Base-by-base conservation (phyloP, 2,329 filamentous ascomycete genomes). In the Fusarium albidum region DNA sequence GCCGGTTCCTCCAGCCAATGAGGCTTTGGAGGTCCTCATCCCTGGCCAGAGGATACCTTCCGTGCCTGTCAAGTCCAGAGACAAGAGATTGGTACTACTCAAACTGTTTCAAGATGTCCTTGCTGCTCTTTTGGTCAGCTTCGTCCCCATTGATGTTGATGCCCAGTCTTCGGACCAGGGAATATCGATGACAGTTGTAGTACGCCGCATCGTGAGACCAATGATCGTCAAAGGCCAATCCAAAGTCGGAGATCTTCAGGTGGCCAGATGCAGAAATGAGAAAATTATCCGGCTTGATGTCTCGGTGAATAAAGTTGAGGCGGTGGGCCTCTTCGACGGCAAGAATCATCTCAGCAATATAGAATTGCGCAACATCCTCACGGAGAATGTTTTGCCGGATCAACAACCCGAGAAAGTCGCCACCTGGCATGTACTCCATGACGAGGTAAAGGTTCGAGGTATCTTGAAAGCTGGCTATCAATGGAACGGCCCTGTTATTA, bases 341-440 rank as follows among this genome's bases (percentile, higher is more conserved):
- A 5, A 97, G 78, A 46, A 98, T 89, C 92, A 98, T 98, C 75
- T 99, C 93, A 1, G 94, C 92, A 53, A 96, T 79, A 70, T 98
- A 98, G 79, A 91, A 97, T 57, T 85, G 88, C 5, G 93, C 87
- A 35, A 91, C 85, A 1, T 82, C 78, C 71, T 98, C 95, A 49
- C 86, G 86, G 3, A 99, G 79, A 3, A 91, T 84, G 56, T 95
- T 92, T 68, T 96, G 90, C 13, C 93, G 86, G 49, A 97, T 89
- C 13, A 99, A 77, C 1, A 97, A 75, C 2, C 91, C 91, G 1
- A 99, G 80, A 63, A 99, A 98, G 70, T 99, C 94, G 0, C 95
- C 94, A 0, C 94, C 95, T 3, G 96, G 89, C 92, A 97, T 97
- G 69, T 96, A 99, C 54, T 98, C 93, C 92, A 98, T 97, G 45